These are phyloP conservation scores for Saururus chinensis DNA, from an alignment of 164 flowering plant genomes.

Conservation along the genomic window DNA sequence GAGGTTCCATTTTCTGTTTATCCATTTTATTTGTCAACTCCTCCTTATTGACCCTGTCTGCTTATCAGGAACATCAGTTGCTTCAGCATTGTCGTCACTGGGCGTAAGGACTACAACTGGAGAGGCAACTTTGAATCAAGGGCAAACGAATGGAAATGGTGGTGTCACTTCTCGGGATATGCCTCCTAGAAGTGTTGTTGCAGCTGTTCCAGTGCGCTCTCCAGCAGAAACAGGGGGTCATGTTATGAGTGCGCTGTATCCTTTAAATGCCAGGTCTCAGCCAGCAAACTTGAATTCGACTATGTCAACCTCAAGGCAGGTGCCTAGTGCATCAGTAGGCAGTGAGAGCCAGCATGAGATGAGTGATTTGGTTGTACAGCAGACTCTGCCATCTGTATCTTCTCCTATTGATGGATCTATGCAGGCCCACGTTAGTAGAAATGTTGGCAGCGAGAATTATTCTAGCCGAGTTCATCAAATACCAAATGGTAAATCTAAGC, in stretches of 20 bases:
- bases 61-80: conserved; percentile 33
- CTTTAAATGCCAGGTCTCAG: conserved; percentile 17
- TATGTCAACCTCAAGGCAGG: conserved; percentile 10
- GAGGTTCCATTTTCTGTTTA: not conserved
- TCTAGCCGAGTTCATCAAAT: not conserved
- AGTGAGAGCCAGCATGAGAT: conserved; percentile 17
- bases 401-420: not conserved
- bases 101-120: conserved; percentile 38
- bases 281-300: conserved; percentile 4
- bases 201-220: conserved; percentile 19
- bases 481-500: no score
- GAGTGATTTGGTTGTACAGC: conserved; percentile 8
- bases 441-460: not conserved
- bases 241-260: conserved; percentile 11
- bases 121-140: conserved; percentile 12
- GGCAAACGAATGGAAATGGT: conserved; percentile 9
- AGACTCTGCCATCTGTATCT: conserved; percentile 9
- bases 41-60: not conserved
- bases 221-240: conserved; percentile 14
- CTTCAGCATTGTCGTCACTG: conserved; percentile 38
- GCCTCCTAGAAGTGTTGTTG: conserved; percentile 19
- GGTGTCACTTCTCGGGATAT: conserved; percentile 9
- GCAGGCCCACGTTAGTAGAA: not conserved
- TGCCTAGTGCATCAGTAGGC: conserved; percentile 18
- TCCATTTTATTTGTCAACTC: not conserved